Percentiles rank a stretch among this genome's conserved stretches.
These are phyloP conservation scores for Ustilago loliicola DNA, from an alignment of 1,284 basidiomycete genomes.

Conservation along the genomic window DNA sequence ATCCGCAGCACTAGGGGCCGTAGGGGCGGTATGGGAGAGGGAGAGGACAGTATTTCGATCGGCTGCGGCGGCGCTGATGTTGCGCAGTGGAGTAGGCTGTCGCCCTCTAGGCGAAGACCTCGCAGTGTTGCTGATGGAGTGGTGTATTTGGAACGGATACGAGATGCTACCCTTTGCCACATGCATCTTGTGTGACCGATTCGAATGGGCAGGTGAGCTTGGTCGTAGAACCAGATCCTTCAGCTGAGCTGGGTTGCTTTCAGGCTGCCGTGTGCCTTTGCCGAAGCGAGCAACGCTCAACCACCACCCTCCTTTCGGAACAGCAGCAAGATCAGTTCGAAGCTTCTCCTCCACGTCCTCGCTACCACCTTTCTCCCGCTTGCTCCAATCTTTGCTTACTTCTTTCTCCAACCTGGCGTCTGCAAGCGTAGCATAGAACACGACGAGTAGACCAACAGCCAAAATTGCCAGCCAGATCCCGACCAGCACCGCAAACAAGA, in stretches of 20 bases:
- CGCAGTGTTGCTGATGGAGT: slow-evolving; percentile 8
- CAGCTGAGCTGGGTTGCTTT: background rate
- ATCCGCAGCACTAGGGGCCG: background rate
- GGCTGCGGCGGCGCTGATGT: background rate
- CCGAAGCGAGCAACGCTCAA: background rate
- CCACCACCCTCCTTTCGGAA: background rate
- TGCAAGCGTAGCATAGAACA: slow-evolving; percentile 72
- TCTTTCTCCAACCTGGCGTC: slow-evolving; percentile 8
- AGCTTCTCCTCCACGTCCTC: slow-evolving; percentile 17
- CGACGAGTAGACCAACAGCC: slow-evolving; percentile 78
- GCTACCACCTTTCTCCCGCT: background rate
- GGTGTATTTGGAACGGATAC: slow-evolving; percentile 39
- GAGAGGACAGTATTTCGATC: slow-evolving; percentile 17
- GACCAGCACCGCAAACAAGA: slow-evolving; percentile 86
- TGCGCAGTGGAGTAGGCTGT: slow-evolving; percentile 22
- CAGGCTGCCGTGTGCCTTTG: background rate
- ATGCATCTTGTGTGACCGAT: slow-evolving; percentile 11
- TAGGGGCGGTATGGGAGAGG: background rate
- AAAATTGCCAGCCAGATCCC: slow-evolving; percentile 83
- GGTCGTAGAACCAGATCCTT: background rate
- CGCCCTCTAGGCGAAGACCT: background rate
- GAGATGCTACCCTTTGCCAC: slow-evolving; percentile 43
- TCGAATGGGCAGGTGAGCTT: slow-evolving; percentile 8
- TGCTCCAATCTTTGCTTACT: background rate
- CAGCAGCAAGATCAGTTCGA: background rate